Conservation (phyloP, 306 rosid genomes). For the Vicia villosa region DNA sequence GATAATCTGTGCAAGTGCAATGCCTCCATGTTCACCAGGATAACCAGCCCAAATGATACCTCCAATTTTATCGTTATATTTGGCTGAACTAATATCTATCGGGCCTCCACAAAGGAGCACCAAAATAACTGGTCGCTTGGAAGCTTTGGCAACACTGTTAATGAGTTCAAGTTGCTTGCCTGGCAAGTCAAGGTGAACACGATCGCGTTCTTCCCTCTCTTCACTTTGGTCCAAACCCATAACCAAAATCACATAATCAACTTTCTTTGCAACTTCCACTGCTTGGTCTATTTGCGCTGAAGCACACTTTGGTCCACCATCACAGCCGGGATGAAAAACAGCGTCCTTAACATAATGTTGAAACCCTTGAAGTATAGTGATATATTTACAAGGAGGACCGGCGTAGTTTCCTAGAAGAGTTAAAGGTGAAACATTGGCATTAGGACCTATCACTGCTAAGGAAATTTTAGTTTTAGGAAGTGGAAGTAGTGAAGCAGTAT, state of each 20-base stretch:
- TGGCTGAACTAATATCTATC: conserved; percentile 73
- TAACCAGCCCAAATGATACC: conserved; percentile 98
- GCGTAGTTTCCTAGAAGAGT: conserved; percentile 81
- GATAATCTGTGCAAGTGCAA: conserved; percentile 76
- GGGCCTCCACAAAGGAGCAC: conserved; percentile 92
- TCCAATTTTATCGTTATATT: conserved; percentile 61
- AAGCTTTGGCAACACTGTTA: conserved; percentile 62
- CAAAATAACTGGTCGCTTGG: conserved; percentile 69
- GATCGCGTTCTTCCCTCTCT: conserved; percentile 76
- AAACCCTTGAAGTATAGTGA: conserved; percentile 65
- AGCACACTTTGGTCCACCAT: conserved; percentile 54
- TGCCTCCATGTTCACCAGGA: conserved; percentile 85
- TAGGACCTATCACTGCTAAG: conserved; percentile 84
- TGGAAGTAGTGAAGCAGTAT: conserved; percentile 67
- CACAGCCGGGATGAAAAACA: conserved; percentile 67
- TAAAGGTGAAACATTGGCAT: conserved; percentile 55
- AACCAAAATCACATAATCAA: conserved; percentile 73
- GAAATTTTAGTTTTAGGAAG: conserved; percentile 56
- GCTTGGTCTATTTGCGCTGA: conserved; percentile 58
- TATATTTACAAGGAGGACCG: conserved; percentile 74
- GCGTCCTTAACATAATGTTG: conserved; percentile 52
- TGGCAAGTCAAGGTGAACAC: conserved; percentile 63
- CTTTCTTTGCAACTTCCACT: conserved; percentile 54
- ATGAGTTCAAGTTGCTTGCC: conserved; percentile 78
- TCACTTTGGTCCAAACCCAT: conserved; percentile 85